Conservation (phyloP, 805 yeast genomes). For the Ogataea kodamae region DNA sequence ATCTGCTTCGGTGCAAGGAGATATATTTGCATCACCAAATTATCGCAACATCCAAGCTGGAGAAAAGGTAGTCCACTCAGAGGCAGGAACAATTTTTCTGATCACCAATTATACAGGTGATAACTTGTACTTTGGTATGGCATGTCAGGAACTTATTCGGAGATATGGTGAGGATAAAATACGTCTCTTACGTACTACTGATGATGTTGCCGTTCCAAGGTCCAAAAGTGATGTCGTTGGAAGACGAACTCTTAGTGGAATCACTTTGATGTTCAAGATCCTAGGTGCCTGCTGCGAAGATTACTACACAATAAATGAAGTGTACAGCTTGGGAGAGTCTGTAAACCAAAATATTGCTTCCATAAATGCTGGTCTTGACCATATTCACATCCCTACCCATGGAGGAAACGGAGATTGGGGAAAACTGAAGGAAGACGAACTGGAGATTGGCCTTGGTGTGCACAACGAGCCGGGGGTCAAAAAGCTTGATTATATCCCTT, state of each 20-base stretch:
- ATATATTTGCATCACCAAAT: slow-evolving; percentile 40
- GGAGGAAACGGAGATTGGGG: slow-evolving; percentile 22
- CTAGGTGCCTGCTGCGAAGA: slow-evolving; percentile 33
- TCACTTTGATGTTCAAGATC: slow-evolving; percentile 31
- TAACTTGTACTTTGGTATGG: slow-evolving; percentile 39
- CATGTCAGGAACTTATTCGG: slow-evolving; percentile 35
- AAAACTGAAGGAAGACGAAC: slow-evolving; percentile 28
- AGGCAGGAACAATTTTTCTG: slow-evolving; percentile 35
- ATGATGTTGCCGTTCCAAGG: slow-evolving; percentile 36
- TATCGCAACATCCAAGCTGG: slow-evolving; percentile 37
- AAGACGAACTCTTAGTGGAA: slow-evolving; percentile 37
- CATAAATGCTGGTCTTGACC: slow-evolving; percentile 38
- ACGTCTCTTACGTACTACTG: slow-evolving; percentile 30
- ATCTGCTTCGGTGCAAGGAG: slow-evolving; percentile 41
- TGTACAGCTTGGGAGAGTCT: slow-evolving; percentile 29
- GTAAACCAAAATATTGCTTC: slow-evolving; percentile 32
- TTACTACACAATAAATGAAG: slow-evolving; percentile 26
- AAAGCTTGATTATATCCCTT: slow-evolving; percentile 31
- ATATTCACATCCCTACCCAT: slow-evolving; percentile 38
- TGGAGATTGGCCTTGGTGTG: slow-evolving; percentile 38
- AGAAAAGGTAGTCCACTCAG: slow-evolving; percentile 34
- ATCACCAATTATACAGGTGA: slow-evolving; percentile 40
- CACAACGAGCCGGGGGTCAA: slow-evolving; percentile 40
- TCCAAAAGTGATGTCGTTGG: slow-evolving; percentile 33
- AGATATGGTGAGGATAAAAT: slow-evolving; percentile 32